These are phyloP conservation scores for Pythium brassicae DNA, from an alignment of 352 stramenopile species.

Conservation along the genomic window DNA sequence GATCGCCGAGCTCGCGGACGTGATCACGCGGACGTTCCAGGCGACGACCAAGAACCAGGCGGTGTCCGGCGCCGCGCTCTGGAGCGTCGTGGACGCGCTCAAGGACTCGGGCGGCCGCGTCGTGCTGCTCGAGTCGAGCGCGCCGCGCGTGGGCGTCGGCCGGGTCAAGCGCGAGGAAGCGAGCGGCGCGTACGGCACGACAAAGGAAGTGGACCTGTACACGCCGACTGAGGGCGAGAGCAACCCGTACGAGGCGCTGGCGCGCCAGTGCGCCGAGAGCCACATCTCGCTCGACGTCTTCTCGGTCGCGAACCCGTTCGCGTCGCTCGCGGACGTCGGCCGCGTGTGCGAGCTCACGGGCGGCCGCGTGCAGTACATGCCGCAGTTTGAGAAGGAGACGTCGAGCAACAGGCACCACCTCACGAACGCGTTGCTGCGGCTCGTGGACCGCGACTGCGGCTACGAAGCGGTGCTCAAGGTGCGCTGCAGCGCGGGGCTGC, in stretches of 20 bases:
- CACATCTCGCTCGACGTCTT: conserved; percentile 87
- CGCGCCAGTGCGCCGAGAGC: conserved; percentile 60
- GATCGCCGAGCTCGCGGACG: conserved; percentile 57
- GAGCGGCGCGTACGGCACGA: conserved; percentile 76
- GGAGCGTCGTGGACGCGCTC: conserved; percentile 74
- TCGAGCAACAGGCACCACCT: conserved; percentile 80
- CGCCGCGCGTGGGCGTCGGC: conserved; percentile 69
- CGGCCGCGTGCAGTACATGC: conserved; percentile 82
- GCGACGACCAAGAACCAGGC: conserved; percentile 72
- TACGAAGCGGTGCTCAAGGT: conserved; percentile 90
- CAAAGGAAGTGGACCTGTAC: conserved; percentile 83
- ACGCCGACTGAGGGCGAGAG: conserved; percentile 44
- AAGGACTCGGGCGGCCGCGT: conserved; percentile 56
- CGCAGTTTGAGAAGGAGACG: conserved; percentile 83
- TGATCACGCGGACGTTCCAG: conserved; percentile 70
- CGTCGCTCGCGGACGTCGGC: conserved; percentile 74
- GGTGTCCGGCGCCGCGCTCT: conserved; percentile 69
- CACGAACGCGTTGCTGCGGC: conserved; percentile 59
- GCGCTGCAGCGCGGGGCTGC: conserved; percentile 73
- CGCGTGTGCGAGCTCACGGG: conserved; percentile 83
- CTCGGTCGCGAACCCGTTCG: conserved; percentile 79
- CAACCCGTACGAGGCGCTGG: conserved; percentile 66
- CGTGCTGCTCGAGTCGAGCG: conserved; percentile 71
- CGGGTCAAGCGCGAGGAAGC: conserved; percentile 78
- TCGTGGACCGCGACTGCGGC: conserved; percentile 69